These are phyloP conservation scores for Termitomyces titanicus DNA, from an alignment of 768 basidiomycete species.

Conservation along the genomic window DNA sequence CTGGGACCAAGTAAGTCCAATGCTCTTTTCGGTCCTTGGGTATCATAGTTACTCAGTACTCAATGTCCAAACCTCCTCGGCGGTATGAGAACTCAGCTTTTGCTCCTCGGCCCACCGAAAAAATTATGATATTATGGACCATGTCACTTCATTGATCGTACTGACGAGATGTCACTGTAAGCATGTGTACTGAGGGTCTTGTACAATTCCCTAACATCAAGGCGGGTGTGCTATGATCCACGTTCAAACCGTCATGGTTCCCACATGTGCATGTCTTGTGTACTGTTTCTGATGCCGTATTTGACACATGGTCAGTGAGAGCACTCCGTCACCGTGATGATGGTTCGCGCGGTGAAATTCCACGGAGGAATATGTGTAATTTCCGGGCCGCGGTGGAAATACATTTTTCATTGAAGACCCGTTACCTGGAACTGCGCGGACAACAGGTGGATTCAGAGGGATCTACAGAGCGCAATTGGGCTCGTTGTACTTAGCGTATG, in stretches of 20 bases:
- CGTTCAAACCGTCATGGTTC: constrained; percentile 23
- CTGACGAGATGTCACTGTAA: constrained; percentile 4
- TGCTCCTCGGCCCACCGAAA: background rate
- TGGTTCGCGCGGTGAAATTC: constrained; percentile 20
- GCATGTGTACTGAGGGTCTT: background rate
- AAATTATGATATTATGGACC: background rate
- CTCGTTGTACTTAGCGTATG: background rate
- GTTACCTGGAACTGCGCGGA: constrained; percentile 4
- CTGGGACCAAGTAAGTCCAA: no score
- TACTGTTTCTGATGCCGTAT: constrained; percentile 30
- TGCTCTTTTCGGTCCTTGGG: constrained; percentile 5
- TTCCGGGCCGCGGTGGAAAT: constrained; percentile 36
- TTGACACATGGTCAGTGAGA: constrained; percentile 30
- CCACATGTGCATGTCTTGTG: constrained; percentile 29
- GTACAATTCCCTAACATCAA: background rate
- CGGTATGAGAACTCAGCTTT: no score
- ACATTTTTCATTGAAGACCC: constrained; percentile 2
- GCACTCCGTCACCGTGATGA: constrained; percentile 27
- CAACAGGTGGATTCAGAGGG: constrained; percentile 7
- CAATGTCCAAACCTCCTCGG: constrained; percentile 1
- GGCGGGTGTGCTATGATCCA: constrained; percentile 15
- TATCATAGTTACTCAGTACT: background rate
- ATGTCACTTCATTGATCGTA: background rate
- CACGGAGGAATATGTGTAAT: constrained; percentile 30
- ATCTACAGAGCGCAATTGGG: background rate